Conservation (phyloP, 2,329 filamentous ascomycete genomes). For the Cladosporium halotolerans region DNA sequence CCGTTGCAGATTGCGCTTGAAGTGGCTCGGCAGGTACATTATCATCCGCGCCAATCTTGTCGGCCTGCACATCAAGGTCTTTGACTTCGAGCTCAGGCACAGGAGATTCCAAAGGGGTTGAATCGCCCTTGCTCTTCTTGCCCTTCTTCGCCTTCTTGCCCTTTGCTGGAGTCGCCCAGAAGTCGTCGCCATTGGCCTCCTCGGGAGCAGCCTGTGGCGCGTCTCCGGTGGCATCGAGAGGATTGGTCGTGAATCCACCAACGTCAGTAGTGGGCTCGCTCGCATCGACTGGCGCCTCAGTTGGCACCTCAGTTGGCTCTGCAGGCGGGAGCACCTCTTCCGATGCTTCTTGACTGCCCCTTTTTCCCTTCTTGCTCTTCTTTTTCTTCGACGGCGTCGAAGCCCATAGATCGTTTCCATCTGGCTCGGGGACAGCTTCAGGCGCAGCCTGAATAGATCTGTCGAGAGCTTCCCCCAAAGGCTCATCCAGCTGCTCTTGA, state of each 20-base stretch:
- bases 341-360: background rate
- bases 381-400: constrained; percentile 13
- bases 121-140: constrained; percentile 14
- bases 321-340: background rate
- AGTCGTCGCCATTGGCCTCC: constrained; percentile 14
- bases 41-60: background rate
- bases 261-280: background rate
- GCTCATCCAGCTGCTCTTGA: no score
- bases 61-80: background rate
- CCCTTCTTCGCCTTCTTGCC: constrained; percentile 21
- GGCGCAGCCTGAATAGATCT: background rate
- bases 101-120: background rate
- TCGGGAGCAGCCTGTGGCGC: background rate
- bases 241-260: background rate
- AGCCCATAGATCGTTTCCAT: constrained; percentile 15
- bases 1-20: background rate
- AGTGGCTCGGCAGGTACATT: background rate
- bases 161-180: constrained; percentile 9
- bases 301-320: background rate
- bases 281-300: background rate
- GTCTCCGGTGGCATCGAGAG: background rate
- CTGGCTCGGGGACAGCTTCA: constrained; percentile 7
- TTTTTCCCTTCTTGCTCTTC: constrained; percentile 24
- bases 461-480: no score
- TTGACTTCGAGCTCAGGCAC: background rate